Evolutionary conservation across 1,284 basidiomycete species (phyloP).

Genomic region (Meira miltonrushii): DNA sequence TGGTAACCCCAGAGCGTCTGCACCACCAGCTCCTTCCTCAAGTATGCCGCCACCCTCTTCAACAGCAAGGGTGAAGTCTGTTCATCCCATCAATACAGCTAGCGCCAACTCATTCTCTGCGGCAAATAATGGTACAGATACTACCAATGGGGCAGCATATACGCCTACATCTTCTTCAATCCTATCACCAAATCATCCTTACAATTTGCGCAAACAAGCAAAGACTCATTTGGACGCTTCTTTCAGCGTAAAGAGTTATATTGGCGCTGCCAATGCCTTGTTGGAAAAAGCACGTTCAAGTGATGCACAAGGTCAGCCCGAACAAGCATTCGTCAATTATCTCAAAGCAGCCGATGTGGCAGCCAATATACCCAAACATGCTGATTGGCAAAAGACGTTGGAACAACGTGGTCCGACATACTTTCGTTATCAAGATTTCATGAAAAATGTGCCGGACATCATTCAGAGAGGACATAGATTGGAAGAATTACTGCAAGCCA

Average conservation of each 20-base stretch:
- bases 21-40: too few species aligned
- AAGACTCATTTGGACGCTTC: conserved; percentile 37
- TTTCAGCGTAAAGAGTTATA: conserved; percentile 48
- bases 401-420: conserved; percentile 35
- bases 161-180: conserved; percentile 13
- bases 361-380: conserved; percentile 46
- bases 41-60: too few species aligned
- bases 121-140: background rate
- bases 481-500: conserved; percentile 34
- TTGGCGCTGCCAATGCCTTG: conserved; percentile 47
- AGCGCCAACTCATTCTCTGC: background rate
- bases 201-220: conserved; percentile 45
- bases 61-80: background rate
- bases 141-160: background rate
- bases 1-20: too few species aligned
- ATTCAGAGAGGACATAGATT: conserved; percentile 40
- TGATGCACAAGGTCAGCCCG: conserved; percentile 46
- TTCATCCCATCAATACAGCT: background rate
- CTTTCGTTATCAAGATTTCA: conserved; percentile 45
- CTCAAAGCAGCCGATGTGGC: conserved; percentile 48
- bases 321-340: conserved; percentile 51
- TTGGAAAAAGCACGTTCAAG: conserved; percentile 47
- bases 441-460: conserved; percentile 41
- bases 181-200: conserved; percentile 43
- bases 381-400: conserved; percentile 40